phyloP scores from a whole-genome alignment of 306 rosid genomes.

The Castanospermum australe region DNA sequence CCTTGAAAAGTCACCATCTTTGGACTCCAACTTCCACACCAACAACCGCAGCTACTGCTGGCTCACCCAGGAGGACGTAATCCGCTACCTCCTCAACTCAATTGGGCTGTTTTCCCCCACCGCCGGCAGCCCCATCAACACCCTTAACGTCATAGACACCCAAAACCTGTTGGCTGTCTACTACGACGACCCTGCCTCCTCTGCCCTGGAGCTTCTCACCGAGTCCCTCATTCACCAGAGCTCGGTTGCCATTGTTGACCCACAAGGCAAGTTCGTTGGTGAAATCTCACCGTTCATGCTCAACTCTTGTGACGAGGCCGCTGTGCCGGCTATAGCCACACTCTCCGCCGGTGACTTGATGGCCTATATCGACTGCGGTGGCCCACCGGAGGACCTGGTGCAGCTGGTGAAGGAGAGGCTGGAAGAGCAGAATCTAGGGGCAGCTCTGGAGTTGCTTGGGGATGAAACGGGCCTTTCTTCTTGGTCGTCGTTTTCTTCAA shows the following conservation, averaged over 20 bases:
- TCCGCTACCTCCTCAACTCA: slow-evolving; percentile 76
- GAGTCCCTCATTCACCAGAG: slow-evolving; percentile 50
- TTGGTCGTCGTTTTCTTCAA: slow-evolving; percentile 57
- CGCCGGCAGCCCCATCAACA: slow-evolving; percentile 47
- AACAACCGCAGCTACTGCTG: slow-evolving; percentile 62
- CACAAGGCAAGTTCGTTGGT: slow-evolving; percentile 48
- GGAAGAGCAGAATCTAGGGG: slow-evolving; percentile 42
- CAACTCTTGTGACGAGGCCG: slow-evolving; percentile 56
- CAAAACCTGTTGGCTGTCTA: slow-evolving; percentile 41
- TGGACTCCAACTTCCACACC: slow-evolving; percentile 41
- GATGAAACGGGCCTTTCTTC: slow-evolving; percentile 52
- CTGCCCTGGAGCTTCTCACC: slow-evolving; percentile 57
- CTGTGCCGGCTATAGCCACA: slow-evolving; percentile 53
- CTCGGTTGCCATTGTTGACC: slow-evolving; percentile 70
- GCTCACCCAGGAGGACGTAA: slow-evolving; percentile 84
- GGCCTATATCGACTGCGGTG: slow-evolving; percentile 66
- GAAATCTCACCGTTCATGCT: slow-evolving; percentile 76
- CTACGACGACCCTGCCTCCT: slow-evolving; percentile 64
- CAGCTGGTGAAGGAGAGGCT: slow-evolving; percentile 66
- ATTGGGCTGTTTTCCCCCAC: slow-evolving; percentile 62
- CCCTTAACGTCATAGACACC: slow-evolving; percentile 54
- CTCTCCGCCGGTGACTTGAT: slow-evolving; percentile 78
- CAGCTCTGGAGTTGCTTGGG: slow-evolving; percentile 54
- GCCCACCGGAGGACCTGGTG: slow-evolving; percentile 74
- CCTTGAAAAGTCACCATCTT: neutral